phyloP scores from a whole-genome alignment of 1,284 basidiomycete genomes.

The Porogramme epimiltina region DNA sequence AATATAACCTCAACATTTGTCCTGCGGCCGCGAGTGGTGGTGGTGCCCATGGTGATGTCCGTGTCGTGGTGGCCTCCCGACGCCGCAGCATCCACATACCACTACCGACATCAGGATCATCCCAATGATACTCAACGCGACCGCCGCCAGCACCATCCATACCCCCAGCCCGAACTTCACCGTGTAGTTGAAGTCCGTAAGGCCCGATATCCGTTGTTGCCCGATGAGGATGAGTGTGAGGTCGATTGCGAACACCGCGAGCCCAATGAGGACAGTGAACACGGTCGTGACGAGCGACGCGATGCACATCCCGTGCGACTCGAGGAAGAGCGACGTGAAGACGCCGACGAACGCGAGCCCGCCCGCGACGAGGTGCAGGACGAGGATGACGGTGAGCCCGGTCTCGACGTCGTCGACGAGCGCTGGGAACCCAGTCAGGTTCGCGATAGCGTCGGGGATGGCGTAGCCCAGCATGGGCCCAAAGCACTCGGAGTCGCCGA shows the following conservation, averaged over 20 bases:
- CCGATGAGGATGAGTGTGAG: constrained; percentile 58
- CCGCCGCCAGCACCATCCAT: constrained; percentile 66
- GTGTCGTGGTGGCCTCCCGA: constrained; percentile 10
- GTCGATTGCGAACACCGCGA: constrained; percentile 60
- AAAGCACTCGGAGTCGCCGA: constrained; percentile 48
- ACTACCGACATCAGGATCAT: constrained; percentile 61
- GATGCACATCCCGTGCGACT: constrained; percentile 49
- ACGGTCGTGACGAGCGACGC: constrained; percentile 59
- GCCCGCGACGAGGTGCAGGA: constrained; percentile 66
- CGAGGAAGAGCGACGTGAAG: constrained; percentile 57
- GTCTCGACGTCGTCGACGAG: constrained; percentile 50
- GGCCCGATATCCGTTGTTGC: constrained; percentile 41
- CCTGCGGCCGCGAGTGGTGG: neutral
- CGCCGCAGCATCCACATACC: constrained; percentile 69
- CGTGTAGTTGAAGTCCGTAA: constrained; percentile 45
- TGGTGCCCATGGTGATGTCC: constrained; percentile 9
- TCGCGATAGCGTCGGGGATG: constrained; percentile 34
- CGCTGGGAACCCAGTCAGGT: constrained; percentile 44
- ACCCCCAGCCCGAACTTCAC: constrained; percentile 66
- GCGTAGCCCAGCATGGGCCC: constrained; percentile 55
- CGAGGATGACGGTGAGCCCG: constrained; percentile 56
- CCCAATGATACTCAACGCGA: constrained; percentile 58
- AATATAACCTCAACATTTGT: constrained; percentile 5
- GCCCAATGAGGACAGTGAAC: constrained; percentile 53
- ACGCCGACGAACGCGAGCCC: constrained; percentile 58